phyloP scores from a whole-genome alignment of 352 stramenopile genomes.

The Globisporangium echinulatum region DNA sequence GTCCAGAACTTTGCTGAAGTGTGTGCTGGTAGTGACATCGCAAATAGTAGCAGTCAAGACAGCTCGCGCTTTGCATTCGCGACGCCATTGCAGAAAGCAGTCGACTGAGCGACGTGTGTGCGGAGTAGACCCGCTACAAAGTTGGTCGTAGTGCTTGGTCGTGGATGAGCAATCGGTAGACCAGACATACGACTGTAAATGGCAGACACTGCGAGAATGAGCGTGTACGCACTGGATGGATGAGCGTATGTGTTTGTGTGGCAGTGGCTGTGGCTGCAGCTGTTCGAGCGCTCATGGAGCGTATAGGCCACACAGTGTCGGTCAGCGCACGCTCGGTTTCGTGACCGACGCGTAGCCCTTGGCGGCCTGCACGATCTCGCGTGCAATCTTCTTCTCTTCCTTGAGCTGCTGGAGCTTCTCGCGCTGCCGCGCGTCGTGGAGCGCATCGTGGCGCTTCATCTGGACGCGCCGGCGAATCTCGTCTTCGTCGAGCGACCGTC shows the following conservation, averaged over 20 bases:
- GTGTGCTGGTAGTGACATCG: slow-evolving; percentile 16
- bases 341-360: slow-evolving; percentile 50
- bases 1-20: slow-evolving; percentile 52
- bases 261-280: too few relatives aligned
- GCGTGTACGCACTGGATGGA: neutral
- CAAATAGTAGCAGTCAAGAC: neutral
- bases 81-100: neutral
- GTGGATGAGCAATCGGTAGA: too few relatives aligned
- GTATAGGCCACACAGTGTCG: neutral
- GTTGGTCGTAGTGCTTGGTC: too few relatives aligned
- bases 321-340: slow-evolving; percentile 14
- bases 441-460: slow-evolving; percentile 79
- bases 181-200: too few relatives aligned
- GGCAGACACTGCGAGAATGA: neutral
- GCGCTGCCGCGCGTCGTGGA: slow-evolving; percentile 70
- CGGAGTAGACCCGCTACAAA: neutral
- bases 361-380: slow-evolving; percentile 79
- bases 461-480: slow-evolving; percentile 86
- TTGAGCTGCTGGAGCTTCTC: slow-evolving; percentile 86
- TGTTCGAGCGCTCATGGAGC: too few relatives aligned
- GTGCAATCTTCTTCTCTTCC: slow-evolving; percentile 82
- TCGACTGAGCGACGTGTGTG: neutral
- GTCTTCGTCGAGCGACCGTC: slow-evolving; percentile 75
- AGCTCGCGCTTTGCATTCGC: neutral
- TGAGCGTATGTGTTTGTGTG: too few relatives aligned